These are phyloP conservation scores for Mariannaea sp. DNA, from an alignment of 2,329 filamentous ascomycete species.

Conservation along the genomic window DNA sequence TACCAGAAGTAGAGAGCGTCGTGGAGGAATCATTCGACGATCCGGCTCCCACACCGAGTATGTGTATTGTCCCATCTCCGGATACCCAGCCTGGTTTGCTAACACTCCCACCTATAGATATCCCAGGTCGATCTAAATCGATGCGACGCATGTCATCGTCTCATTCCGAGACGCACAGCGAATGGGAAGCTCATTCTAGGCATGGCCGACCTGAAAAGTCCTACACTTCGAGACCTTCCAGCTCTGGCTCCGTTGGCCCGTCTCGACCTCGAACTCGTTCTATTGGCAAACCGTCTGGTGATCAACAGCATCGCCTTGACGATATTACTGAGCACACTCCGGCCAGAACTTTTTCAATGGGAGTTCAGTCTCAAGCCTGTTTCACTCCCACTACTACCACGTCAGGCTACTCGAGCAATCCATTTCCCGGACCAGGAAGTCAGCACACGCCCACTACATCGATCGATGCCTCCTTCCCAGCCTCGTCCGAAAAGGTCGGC, in stretches of 20 bases:
- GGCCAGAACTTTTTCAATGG: constrained; percentile 41
- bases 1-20: constrained; percentile 27
- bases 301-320: constrained; percentile 31
- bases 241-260: constrained; percentile 33
- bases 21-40: constrained; percentile 21
- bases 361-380: constrained; percentile 47
- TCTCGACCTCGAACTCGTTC: constrained; percentile 32
- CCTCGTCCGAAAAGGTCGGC: constrained; percentile 33
- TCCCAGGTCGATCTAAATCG: constrained; percentile 23
- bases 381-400: constrained; percentile 36
- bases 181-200: constrained; percentile 15
- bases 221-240: constrained; percentile 30
- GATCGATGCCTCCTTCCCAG: constrained; percentile 42
- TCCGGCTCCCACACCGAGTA: constrained; percentile 31
- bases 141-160: constrained; percentile 16
- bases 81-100: background rate
- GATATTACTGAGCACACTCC: constrained; percentile 46
- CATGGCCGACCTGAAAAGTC: constrained; percentile 23
- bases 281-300: constrained; percentile 21
- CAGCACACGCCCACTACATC: constrained; percentile 54
- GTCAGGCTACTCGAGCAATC: constrained; percentile 47
- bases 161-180: constrained; percentile 23
- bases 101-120: constrained; percentile 11
- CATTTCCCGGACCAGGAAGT: constrained; percentile 46
- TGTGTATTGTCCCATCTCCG: background rate